These are phyloP conservation scores for Candida nanaspora DNA, from an alignment of 805 yeast genomes.

Conservation along the genomic window DNA sequence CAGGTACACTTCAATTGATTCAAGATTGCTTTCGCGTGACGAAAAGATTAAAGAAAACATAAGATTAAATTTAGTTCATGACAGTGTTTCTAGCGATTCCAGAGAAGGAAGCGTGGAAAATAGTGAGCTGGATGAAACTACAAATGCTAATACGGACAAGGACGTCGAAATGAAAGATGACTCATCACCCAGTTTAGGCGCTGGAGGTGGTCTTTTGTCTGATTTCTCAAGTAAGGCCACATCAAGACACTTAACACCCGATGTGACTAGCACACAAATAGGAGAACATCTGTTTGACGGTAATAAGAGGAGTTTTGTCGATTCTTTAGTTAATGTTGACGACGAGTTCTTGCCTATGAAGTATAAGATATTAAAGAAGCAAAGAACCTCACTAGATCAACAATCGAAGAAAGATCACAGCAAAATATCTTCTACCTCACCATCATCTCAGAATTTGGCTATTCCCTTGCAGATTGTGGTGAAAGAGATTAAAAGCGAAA, in stretches of 20 bases:
- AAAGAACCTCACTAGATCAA: not conserved
- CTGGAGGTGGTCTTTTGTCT: not conserved
- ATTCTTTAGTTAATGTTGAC: not conserved
- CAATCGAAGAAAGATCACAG: not conserved
- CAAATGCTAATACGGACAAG: not conserved
- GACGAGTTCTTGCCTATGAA: not conserved
- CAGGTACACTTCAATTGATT: constrained; percentile 23
- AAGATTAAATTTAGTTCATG: not conserved
- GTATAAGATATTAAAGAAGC: not conserved
- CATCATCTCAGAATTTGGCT: too few species aligned
- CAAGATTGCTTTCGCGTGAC: constrained; percentile 18
- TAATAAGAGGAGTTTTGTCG: not conserved
- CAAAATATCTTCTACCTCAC: too few species aligned
- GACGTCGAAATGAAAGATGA: not conserved
- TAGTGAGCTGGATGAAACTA: not conserved
- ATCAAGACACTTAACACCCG: not conserved
- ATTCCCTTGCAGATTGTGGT: not conserved
- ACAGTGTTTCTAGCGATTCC: not conserved
- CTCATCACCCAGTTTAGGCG: not conserved
- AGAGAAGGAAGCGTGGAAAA: not conserved
- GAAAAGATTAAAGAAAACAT: not conserved
- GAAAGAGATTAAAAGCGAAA: not conserved
- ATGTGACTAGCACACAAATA: not conserved
- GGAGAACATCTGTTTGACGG: not conserved
- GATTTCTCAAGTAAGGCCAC: not conserved